A percentile compares a stretch with the other conserved stretches of the same genome.
These are phyloP conservation scores for Aspergillus arachidicola DNA, from an alignment of 2,329 filamentous ascomycete species.

Conservation along the genomic window DNA sequence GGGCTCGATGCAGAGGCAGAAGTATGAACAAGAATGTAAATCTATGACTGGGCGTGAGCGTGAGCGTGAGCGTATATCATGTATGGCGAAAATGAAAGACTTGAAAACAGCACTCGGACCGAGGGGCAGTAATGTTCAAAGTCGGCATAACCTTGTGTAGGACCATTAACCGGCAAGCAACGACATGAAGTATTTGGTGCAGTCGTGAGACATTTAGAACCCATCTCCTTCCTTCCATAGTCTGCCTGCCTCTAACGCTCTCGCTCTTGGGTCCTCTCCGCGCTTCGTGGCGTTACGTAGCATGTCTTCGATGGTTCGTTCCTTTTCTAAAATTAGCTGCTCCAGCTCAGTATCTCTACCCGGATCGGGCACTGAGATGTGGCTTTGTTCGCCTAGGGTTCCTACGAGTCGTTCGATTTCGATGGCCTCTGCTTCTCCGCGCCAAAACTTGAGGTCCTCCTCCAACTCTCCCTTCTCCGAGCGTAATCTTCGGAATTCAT, in stretches of 20 bases:
- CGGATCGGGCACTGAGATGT: slow-evolving; percentile 40
- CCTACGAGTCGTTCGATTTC: slow-evolving; percentile 29
- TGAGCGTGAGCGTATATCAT: neutral
- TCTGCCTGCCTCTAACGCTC: slow-evolving; percentile 57
- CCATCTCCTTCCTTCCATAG: slow-evolving; percentile 59
- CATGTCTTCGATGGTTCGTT: slow-evolving; percentile 44
- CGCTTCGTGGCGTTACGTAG: slow-evolving; percentile 51
- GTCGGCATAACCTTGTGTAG: neutral
- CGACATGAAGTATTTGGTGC: neutral
- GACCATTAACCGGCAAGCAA: neutral
- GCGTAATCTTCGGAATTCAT: slow-evolving; percentile 52
- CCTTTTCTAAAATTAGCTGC: slow-evolving; percentile 47
- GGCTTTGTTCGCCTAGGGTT: slow-evolving; percentile 26
- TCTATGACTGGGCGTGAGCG: neutral
- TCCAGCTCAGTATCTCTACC: slow-evolving; percentile 49
- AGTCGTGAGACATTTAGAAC: slow-evolving; percentile 42
- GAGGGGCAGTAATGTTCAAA: neutral
- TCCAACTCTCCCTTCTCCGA: slow-evolving; percentile 44
- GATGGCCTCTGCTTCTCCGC: slow-evolving; percentile 40
- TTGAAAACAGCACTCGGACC: neutral
- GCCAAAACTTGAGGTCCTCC: slow-evolving; percentile 42
- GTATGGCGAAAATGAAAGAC: neutral
- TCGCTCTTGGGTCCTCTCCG: slow-evolving; percentile 54
- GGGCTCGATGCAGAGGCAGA: slow-evolving; percentile 1
- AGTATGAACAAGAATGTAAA: slow-evolving; percentile 12